Percentiles rank a stretch among this genome's conserved stretches.
Conservation (phyloP, 495 filamentous ascomycete genomes). For the Hyphodiscus hymeniophilus region DNA sequence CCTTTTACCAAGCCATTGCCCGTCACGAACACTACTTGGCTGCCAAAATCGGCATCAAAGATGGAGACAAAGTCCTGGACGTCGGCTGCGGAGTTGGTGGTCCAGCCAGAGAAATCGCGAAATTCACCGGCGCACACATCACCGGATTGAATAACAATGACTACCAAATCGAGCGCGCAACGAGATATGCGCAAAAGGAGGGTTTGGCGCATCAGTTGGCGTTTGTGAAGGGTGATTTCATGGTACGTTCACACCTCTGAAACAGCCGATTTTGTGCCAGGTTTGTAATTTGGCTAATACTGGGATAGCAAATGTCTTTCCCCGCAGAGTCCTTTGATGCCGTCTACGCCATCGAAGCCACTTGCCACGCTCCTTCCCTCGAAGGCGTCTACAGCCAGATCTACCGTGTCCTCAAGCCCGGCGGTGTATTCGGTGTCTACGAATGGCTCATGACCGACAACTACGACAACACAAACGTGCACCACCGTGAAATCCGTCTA, state of each 20-base stretch:
- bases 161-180: constrained; percentile 96
- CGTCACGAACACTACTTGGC: constrained; percentile 98
- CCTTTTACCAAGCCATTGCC: constrained; percentile 88
- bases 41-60: constrained; percentile 75
- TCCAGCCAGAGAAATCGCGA: constrained; percentile 93
- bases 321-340: constrained; percentile 86
- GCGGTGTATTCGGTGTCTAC: constrained; percentile 94
- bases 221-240: constrained; percentile 96
- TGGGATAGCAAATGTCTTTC: constrained; percentile 83
- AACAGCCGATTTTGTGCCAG: not conserved
- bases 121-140: constrained; percentile 86
- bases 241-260: constrained; percentile 44
- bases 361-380: constrained; percentile 90
- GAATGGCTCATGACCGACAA: constrained; percentile 99
- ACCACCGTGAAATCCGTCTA: constrained; percentile 84
- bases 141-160: constrained; percentile 98
- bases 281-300: not conserved
- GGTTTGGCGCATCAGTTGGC: constrained; percentile 72
- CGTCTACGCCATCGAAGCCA: constrained; percentile 97
- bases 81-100: constrained; percentile 97
- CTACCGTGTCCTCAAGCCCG: constrained; percentile 91
- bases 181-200: constrained; percentile 72
- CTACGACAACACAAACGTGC: constrained; percentile 82
- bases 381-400: constrained; percentile 93
- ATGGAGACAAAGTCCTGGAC: constrained; percentile 85